A percentile compares a stretch with the other conserved stretches of the same genome.
Evolutionary conservation across 495 filamentous ascomycete species (phyloP).

Genomic region (Xeromyces bisporus): DNA sequence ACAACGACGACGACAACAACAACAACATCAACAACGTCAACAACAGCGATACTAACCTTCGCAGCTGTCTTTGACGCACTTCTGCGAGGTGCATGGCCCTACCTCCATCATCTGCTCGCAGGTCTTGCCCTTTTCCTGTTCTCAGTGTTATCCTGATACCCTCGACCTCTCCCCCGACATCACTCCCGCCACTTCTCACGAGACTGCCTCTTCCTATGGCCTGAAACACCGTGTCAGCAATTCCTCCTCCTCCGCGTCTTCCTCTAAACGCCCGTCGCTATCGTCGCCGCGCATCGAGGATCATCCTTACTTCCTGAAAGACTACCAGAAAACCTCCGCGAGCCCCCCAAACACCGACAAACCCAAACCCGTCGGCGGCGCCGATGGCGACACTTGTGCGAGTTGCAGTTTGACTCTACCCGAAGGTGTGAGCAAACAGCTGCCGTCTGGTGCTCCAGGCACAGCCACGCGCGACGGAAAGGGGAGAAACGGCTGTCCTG

Average conservation of each 20-base stretch:
- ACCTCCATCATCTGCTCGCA: conserved; percentile 93
- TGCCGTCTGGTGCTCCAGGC: conserved; percentile 36
- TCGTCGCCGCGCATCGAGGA: conserved; percentile 27
- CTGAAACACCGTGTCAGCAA: conserved; percentile 6
- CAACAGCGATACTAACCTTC: background rate
- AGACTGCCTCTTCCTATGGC: conserved; percentile 9
- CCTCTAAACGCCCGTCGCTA: conserved; percentile 3
- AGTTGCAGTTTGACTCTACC: conserved; percentile 42
- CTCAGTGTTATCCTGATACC: conserved; percentile 42
- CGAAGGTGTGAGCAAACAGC: conserved; percentile 33
- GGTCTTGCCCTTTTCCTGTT: conserved; percentile 60
- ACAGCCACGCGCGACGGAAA: conserved; percentile 32
- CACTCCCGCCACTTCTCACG: conserved; percentile 19
- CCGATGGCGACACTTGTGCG: conserved; percentile 35
- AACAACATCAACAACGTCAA: background rate
- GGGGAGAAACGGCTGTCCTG: conserved; percentile 36
- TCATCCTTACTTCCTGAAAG: conserved; percentile 26
- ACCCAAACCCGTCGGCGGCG: conserved; percentile 15
- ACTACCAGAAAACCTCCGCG: conserved; percentile 4
- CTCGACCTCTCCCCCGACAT: conserved; percentile 16
- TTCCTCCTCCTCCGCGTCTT: conserved; percentile 6
- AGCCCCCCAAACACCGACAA: conserved; percentile 19
- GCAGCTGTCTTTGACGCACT: conserved; percentile 87
- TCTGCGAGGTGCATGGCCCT: conserved; percentile 89
- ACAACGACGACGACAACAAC: background rate